Conservation (phyloP, 768 basidiomycete species). For the Macrolepiota albuminosa region DNA sequence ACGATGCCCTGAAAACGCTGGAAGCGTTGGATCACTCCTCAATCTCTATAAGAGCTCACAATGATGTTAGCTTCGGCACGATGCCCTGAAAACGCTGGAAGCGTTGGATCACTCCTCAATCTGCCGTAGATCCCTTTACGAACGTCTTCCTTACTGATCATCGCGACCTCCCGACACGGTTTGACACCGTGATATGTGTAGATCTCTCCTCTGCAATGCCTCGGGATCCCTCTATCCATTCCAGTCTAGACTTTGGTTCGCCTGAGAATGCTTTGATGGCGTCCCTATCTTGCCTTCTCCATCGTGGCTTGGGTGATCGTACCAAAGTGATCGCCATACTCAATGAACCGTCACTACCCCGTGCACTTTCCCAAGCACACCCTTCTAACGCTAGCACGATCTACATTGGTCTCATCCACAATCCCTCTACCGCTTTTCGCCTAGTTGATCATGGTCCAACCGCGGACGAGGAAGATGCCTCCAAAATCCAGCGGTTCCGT, state of each 20-base stretch:
- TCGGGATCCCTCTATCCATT: constrained; percentile 37
- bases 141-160: constrained; percentile 71
- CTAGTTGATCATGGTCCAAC: constrained; percentile 92
- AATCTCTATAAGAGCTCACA: constrained; percentile 16
- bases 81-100: constrained; percentile 72
- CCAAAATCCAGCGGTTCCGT: constrained; percentile 58
- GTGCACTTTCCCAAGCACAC: constrained; percentile 49
- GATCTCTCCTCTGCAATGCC: constrained; percentile 47
- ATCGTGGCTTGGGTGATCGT: constrained; percentile 71
- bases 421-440: constrained; percentile 68
- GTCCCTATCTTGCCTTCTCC: constrained; percentile 45
- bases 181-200: constrained; percentile 67
- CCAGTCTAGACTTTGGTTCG: constrained; percentile 57
- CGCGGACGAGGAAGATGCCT: constrained; percentile 54
- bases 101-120: constrained; percentile 44
- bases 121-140: constrained; percentile 57
- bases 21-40: constrained; percentile 49
- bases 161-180: constrained; percentile 57
- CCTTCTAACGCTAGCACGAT: constrained; percentile 47
- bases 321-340: constrained; percentile 60
- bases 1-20: constrained; percentile 74
- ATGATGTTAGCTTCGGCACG: constrained; percentile 57
- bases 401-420: constrained; percentile 72
- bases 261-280: constrained; percentile 49
- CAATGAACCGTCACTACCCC: constrained; percentile 40